These are phyloP conservation scores for Wickerhamiella pararugosa DNA, from an alignment of 1,139 yeast species.

Conservation along the genomic window DNA sequence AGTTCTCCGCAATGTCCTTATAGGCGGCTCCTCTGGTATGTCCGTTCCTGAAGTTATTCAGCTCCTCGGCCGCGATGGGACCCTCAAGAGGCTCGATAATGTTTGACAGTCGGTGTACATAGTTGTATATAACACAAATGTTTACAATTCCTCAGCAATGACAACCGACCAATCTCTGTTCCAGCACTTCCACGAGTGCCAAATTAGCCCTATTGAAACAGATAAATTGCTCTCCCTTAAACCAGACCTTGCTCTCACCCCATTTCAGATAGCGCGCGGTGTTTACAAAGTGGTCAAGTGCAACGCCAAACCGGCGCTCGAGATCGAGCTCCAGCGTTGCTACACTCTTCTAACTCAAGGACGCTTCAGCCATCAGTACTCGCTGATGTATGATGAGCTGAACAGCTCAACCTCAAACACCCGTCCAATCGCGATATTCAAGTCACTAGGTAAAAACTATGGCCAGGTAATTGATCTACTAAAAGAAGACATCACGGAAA, in stretches of 20 bases:
- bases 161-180: too few species aligned
- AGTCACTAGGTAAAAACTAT: conserved; percentile 13
- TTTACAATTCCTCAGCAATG: too few species aligned
- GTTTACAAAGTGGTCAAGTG: conserved; percentile 15
- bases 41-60: conserved; percentile 46
- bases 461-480: conserved; percentile 15
- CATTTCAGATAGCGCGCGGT: conserved; percentile 12
- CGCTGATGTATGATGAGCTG: conserved; percentile 11
- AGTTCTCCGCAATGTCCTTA: conserved; percentile 51
- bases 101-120: too few species aligned
- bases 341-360: conserved; percentile 16
- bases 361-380: conserved; percentile 13
- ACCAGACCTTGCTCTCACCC: conserved; percentile 9
- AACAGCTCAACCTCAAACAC: background rate
- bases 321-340: conserved; percentile 9
- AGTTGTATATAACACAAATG: too few species aligned
- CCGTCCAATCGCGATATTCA: conserved; percentile 14
- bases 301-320: conserved; percentile 7
- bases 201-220: too few species aligned
- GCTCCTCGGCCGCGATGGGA: conserved; percentile 36
- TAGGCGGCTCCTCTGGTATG: conserved; percentile 60
- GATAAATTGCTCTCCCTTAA: too few species aligned
- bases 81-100: background rate
- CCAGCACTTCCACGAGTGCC: too few species aligned
- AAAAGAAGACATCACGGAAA: conserved; percentile 7